These are phyloP conservation scores for Metschnikowia vanudenii DNA, from an alignment of 805 yeast species.

Conservation along the genomic window DNA sequence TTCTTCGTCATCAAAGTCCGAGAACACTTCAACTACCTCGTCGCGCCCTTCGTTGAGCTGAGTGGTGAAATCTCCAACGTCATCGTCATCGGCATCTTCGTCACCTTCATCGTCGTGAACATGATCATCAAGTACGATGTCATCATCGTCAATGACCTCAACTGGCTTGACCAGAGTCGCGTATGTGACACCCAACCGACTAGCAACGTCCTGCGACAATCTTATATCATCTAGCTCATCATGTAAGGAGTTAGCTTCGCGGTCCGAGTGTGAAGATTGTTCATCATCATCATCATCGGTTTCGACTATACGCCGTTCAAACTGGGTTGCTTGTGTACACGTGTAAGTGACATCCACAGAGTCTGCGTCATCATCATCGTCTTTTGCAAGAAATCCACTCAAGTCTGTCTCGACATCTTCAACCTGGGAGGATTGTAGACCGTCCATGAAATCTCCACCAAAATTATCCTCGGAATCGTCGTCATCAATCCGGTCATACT, in stretches of 20 bases:
- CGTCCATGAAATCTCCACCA: constrained; percentile 20
- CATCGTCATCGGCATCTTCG: constrained; percentile 20
- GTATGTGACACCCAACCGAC: constrained; percentile 28
- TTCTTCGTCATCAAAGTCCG: constrained; percentile 31
- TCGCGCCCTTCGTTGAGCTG: constrained; percentile 44
- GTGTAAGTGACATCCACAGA: constrained; percentile 17
- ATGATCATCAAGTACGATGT: background rate
- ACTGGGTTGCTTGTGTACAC: constrained; percentile 17
- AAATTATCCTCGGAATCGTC: constrained; percentile 20
- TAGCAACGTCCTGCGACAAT: constrained; percentile 37
- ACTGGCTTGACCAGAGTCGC: constrained; percentile 5
- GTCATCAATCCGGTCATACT: constrained; percentile 3
- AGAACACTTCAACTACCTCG: constrained; percentile 37
- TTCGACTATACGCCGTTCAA: background rate
- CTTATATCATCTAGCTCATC: constrained; percentile 27
- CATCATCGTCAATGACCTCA: constrained; percentile 25
- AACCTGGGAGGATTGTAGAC: constrained; percentile 17
- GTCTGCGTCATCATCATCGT: constrained; percentile 14
- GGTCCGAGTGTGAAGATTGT: constrained; percentile 6
- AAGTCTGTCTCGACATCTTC: constrained; percentile 19
- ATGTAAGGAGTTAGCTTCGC: constrained; percentile 2
- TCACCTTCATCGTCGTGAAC: background rate
- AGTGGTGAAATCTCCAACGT: constrained; percentile 27
- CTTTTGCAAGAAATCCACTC: constrained; percentile 20
- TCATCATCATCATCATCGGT: constrained; percentile 15